Conservation (phyloP, 2,329 filamentous ascomycete species). For the Aspergillus caelatus region DNA sequence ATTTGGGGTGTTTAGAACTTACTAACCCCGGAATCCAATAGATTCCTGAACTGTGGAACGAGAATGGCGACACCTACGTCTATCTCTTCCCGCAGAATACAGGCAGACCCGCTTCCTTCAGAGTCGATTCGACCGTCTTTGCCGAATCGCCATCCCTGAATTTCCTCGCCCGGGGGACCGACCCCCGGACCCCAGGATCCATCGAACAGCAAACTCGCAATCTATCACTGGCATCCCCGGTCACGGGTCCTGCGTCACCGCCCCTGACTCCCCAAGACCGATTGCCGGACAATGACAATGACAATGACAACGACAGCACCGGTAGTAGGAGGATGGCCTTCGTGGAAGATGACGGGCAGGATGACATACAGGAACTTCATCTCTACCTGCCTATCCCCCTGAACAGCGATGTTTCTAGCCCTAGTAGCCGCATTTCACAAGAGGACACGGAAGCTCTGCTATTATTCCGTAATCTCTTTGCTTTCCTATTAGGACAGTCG, state of each 20-base stretch:
- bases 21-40: conserved; percentile 28
- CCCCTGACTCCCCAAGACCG: conserved; percentile 35
- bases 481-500: conserved; percentile 64
- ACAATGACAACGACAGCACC: conserved; percentile 46
- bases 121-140: conserved; percentile 61
- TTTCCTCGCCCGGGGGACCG: conserved; percentile 56
- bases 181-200: conserved; percentile 46
- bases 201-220: conserved; percentile 33
- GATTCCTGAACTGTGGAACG: conserved; percentile 65
- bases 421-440: conserved; percentile 35
- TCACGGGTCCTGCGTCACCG: conserved; percentile 28
- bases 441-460: conserved; percentile 61
- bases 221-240: conserved; percentile 34
- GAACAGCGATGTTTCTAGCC: conserved; percentile 51
- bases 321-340: conserved; percentile 52
- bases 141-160: conserved; percentile 60
- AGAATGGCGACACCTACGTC: conserved; percentile 64
- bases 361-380: conserved; percentile 51
- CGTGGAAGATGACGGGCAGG: conserved; percentile 47
- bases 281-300: conserved; percentile 38
- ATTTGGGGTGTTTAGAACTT: background rate
- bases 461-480: conserved; percentile 65
- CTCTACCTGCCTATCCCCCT: conserved; percentile 63
- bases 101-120: conserved; percentile 62
- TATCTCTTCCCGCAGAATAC: conserved; percentile 63